These are phyloP conservation scores for Globisporangium orthogonon DNA, from an alignment of 352 stramenopile genomes.

Conservation along the genomic window DNA sequence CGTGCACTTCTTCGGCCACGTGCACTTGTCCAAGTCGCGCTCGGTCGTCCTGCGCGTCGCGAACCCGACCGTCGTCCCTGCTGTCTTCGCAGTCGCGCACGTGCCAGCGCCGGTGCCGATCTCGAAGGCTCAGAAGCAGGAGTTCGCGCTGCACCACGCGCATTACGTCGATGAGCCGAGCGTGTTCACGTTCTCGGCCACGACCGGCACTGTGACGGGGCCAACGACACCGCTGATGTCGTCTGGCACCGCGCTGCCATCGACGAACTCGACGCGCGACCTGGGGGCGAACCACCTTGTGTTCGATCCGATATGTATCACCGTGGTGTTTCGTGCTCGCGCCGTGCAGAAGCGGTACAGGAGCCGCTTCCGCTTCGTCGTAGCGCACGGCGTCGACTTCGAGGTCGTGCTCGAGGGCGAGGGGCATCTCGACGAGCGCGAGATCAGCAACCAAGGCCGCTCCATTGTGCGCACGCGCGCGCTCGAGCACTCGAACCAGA, in stretches of 20 bases:
- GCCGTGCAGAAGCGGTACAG: slow-evolving; percentile 35
- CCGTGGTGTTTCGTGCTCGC: slow-evolving; percentile 42
- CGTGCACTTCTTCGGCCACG: slow-evolving; percentile 54
- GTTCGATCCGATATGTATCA: slow-evolving; percentile 32
- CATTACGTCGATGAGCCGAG: slow-evolving; percentile 48
- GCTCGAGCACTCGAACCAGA: slow-evolving; percentile 45
- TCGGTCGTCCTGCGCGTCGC: slow-evolving; percentile 39
- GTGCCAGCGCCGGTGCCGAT: slow-evolving; percentile 42
- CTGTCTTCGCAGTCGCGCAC: slow-evolving; percentile 47
- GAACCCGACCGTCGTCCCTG: slow-evolving; percentile 61
- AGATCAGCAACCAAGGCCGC: slow-evolving; percentile 41
- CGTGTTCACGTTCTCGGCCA: slow-evolving; percentile 52
- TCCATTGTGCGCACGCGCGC: slow-evolving; percentile 27
- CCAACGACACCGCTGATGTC: slow-evolving; percentile 57
- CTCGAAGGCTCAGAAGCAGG: slow-evolving; percentile 48
- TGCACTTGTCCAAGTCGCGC: slow-evolving; percentile 41
- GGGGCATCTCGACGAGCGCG: slow-evolving; percentile 49
- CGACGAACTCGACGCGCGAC: slow-evolving; percentile 31
- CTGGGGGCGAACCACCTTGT: slow-evolving; percentile 27
- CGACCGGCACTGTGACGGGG: slow-evolving; percentile 33
- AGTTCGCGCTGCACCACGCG: slow-evolving; percentile 41
- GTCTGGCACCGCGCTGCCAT: slow-evolving; percentile 31
- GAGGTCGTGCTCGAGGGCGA: slow-evolving; percentile 68
- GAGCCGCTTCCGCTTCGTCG: slow-evolving; percentile 61
- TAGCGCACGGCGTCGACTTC: slow-evolving; percentile 51